phyloP scores from a whole-genome alignment of 2,329 filamentous ascomycete genomes.

The Ceratocystis alfenasii region DNA sequence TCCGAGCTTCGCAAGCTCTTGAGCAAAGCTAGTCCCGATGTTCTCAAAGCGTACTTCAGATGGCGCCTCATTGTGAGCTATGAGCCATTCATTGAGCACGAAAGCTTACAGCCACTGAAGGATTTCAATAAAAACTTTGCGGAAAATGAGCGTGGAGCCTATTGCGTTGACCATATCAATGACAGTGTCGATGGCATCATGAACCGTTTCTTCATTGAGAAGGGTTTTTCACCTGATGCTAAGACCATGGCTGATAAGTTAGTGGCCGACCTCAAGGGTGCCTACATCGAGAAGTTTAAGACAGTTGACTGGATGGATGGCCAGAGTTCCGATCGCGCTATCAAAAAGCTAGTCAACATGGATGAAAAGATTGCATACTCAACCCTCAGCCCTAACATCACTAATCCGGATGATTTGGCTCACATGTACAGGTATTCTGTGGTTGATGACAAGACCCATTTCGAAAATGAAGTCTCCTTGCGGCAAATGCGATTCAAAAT shows the following conservation, averaged over 20 bases:
- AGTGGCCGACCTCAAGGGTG: conserved; percentile 56
- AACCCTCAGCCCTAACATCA: conserved; percentile 48
- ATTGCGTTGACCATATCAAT: conserved; percentile 48
- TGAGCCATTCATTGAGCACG: conserved; percentile 43
- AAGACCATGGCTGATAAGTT: conserved; percentile 59
- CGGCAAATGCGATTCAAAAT: conserved; percentile 36
- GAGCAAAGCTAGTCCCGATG: conserved; percentile 40
- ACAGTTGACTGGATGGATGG: conserved; percentile 53
- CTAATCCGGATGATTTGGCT: conserved; percentile 44
- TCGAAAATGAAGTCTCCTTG: conserved; percentile 44
- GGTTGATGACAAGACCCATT: conserved; percentile 41
- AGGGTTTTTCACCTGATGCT: conserved; percentile 53
- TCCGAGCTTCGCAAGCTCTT: conserved; percentile 46
- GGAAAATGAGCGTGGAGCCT: conserved; percentile 53
- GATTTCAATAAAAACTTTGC: conserved; percentile 49
- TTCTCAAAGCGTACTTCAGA: conserved; percentile 48
- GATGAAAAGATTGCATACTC: conserved; percentile 60
- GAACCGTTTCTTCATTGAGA: conserved; percentile 58
- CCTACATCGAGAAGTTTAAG: conserved; percentile 49
- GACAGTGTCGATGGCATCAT: conserved; percentile 53
- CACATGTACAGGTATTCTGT: conserved; percentile 45
- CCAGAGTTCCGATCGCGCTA: conserved; percentile 45
- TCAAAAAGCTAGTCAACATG: conserved; percentile 55
- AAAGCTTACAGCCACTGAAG: conserved; percentile 47
- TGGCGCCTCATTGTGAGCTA: conserved; percentile 51